Conservation (phyloP, 148 eudicot species). For the Diospyros kaki region DNA sequence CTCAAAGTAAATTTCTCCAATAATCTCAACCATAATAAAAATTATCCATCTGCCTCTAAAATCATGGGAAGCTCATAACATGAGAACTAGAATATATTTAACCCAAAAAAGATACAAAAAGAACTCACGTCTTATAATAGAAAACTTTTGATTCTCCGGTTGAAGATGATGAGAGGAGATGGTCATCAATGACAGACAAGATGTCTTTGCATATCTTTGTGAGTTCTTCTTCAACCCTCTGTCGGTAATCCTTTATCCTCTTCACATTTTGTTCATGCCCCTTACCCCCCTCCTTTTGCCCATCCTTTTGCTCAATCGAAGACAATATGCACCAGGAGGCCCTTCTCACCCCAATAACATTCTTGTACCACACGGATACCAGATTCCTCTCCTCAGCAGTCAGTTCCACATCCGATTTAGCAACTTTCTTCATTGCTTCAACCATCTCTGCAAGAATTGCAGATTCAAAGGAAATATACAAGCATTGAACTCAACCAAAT, state of each 20-base stretch:
- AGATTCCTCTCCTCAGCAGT: conserved; percentile 34
- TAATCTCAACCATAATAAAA: too few species aligned
- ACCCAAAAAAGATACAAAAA: neutral
- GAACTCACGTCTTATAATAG: conserved; percentile 30
- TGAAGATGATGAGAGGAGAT: conserved; percentile 25
- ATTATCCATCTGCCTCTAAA: too few species aligned
- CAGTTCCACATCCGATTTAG: conserved; percentile 26
- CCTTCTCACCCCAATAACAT: conserved; percentile 29
- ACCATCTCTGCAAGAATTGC: conserved; percentile 29
- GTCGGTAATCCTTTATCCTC: conserved; percentile 21
- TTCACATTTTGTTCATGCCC: conserved; percentile 24
- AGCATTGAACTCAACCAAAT: too few species aligned
- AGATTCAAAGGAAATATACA: neutral
- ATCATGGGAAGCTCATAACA: too few species aligned
- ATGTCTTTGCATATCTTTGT: conserved; percentile 25
- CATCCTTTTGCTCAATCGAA: conserved; percentile 37
- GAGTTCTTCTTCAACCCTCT: conserved; percentile 29
- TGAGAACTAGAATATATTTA: too few species aligned
- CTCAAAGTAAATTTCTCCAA: too few species aligned
- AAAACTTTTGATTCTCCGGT: conserved; percentile 30
- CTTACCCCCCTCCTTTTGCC: conserved; percentile 29
- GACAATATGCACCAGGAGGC: conserved; percentile 35
- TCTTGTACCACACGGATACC: conserved; percentile 32
- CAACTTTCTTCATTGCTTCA: conserved; percentile 34
- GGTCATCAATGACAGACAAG: conserved; percentile 27